Evolutionary conservation across 2,329 filamentous ascomycete genomes (phyloP), one percentile per base, ranked within the genome.

Genomic region (Fusarium nelsonii): DNA sequence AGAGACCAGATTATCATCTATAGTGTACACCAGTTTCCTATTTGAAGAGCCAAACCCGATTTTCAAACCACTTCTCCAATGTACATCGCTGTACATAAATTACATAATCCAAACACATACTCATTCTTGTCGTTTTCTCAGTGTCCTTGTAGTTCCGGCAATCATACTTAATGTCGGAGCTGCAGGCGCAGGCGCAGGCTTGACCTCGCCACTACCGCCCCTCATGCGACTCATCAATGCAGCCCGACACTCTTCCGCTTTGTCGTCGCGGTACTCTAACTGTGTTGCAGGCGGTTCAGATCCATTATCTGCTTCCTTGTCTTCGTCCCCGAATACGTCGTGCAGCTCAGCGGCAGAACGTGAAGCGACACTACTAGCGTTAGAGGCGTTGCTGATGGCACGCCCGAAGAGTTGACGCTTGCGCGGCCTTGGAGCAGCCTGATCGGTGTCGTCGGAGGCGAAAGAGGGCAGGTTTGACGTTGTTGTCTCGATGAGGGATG

Each of bases 301-400:
- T 41, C 74, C 72, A n/a, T 54, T 48, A n/a, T 71, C 73, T 8
- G 60, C 66, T 14, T 70, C 70, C 32, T 65, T 71, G 18, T 71
- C 68, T n/a, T 72, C 69, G 10, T 74, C 73, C 26, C 56, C 56
- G 36, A 69, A 52, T 20, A 53, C 56, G 20, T 73, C 71, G 12
- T 78, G 70, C 16, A 80, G 80, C 23, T 69, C 63, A 41, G 58
- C 55, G 3, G 67, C 72, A 43, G 84, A 83, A 16, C 78, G 79
- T 55, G 84, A 84, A 44, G 77, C 80, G n/a, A 73, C 74, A 53
- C 78, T 84, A 54, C 85, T 87, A 7, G 80, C 80, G 2, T 83
- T 83, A 4, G 87, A 89, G 4, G 82, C 82, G 71, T 88, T 89
- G 77, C 86, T 88, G 30, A 85, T 77, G 4, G 86, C 88, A 12